Evolutionary conservation across 192 early-diverging fungal species (phyloP).

Genomic region (Entophlyctis helioformis): DNA sequence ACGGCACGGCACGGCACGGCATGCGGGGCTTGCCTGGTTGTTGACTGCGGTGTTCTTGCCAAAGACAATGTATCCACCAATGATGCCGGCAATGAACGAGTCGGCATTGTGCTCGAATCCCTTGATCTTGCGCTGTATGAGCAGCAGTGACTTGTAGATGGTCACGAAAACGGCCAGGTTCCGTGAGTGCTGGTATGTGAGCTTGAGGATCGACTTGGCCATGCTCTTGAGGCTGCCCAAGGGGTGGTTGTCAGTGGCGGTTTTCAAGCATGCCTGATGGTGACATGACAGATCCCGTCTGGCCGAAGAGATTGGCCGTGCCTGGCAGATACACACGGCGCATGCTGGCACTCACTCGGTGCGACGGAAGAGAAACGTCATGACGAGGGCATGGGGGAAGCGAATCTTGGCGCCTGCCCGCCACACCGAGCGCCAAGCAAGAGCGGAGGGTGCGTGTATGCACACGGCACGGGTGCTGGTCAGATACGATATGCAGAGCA

Average conservation of each 20-base stretch:
- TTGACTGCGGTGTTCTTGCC: slow-evolving; percentile 92
- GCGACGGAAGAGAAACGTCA: slow-evolving; percentile 87
- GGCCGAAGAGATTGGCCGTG: too few relatives aligned
- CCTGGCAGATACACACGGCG: too few relatives aligned
- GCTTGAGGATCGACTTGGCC: slow-evolving; percentile 59
- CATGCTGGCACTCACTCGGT: slow-evolving; percentile 46
- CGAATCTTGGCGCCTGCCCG: slow-evolving; percentile 74
- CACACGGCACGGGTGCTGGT: neutral
- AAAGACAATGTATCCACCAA: slow-evolving; percentile 91
- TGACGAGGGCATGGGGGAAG: slow-evolving; percentile 93
- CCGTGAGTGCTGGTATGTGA: slow-evolving; percentile 77
- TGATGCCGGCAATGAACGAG: slow-evolving; percentile 79
- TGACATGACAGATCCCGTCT: too few relatives aligned
- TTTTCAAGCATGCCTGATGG: too few relatives aligned
- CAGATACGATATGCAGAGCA: too few relatives aligned
- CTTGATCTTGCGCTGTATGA: slow-evolving; percentile 56
- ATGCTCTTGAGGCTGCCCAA: slow-evolving; percentile 60
- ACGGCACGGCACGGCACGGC: too few relatives aligned
- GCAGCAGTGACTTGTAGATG: slow-evolving; percentile 87
- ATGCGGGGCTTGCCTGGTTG: too few relatives aligned
- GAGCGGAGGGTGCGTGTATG: too few relatives aligned
- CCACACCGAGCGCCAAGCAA: too few relatives aligned
- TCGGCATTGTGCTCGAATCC: slow-evolving; percentile 61
- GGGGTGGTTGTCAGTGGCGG: too few relatives aligned
- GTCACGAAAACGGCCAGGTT: slow-evolving; percentile 88